Percentiles rank a stretch among this genome's conserved stretches.
These are phyloP conservation scores for Syzygium aromaticum DNA, from an alignment of 345 rosid genomes.

Conservation along the genomic window DNA sequence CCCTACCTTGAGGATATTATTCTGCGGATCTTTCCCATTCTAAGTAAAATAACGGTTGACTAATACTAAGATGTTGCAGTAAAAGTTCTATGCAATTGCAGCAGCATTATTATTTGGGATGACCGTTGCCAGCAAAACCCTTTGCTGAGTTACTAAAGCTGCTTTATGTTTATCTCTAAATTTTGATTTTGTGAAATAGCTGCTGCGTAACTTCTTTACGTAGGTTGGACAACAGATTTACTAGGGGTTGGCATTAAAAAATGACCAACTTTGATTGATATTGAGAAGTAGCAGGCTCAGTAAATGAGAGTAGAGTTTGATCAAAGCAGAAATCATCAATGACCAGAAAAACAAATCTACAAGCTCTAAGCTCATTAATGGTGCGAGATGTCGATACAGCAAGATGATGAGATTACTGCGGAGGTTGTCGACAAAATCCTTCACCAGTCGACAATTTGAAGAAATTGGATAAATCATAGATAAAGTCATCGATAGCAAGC, in stretches of 20 bases:
- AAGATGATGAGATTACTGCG: neutral
- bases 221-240: neutral
- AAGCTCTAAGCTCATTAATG: neutral
- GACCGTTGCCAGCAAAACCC: neutral
- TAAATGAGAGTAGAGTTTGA: neutral
- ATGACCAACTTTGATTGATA: neutral
- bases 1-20: neutral
- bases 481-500: neutral
- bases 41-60: too few relatives aligned
- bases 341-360: fast-evolving
- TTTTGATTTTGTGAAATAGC: neutral
- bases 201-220: neutral
- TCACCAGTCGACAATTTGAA: neutral
- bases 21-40: neutral
- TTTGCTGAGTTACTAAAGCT: neutral
- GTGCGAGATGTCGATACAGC: neutral
- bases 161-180: neutral
- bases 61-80: neutral
- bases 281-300: neutral
- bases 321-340: neutral
- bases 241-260: neutral
- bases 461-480: neutral
- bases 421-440: neutral
- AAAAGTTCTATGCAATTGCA: neutral
- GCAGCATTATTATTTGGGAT: neutral